Base-by-base conservation (phyloP, 2,329 filamentous ascomycete genomes). In the Trichophyton verrucosum region DNA sequence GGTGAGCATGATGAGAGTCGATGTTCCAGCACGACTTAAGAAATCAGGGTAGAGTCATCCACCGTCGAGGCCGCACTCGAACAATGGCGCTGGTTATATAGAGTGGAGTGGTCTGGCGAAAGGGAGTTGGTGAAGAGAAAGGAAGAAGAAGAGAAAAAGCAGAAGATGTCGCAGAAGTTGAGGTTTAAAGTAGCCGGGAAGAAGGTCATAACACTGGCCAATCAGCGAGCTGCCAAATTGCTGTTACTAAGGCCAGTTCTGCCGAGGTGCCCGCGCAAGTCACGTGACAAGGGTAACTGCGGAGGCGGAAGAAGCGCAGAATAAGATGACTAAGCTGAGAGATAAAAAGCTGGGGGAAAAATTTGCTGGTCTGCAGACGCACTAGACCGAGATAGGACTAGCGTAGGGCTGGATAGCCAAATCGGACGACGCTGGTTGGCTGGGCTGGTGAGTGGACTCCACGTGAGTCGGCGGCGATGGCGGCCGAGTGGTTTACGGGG, bases 1-100 rank as follows among this genome's bases (percentile, higher is more conserved):
- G 68, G 76, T 75, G 69, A 78, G 75, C 76, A 78, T 78, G 33
- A 22, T 57, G 38, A 22, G 68, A 70, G 76, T 71, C 61, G 70
- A 69, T 71, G 69, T 73, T 71, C 72, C 71, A 69, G 67, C 68
- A 67, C 71, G 69, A 66, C 49, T 53, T 44, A 24, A 47, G 57
- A 59, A 36, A 61, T 59, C 20, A 60, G 13, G 27, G 27, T 15
- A 58, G 56, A 60, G 70, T 70, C 74, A 74, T 74, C 68, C 69
- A 74, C 72, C 62, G 66, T 62, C 70, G 68, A 68, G 66, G 66
- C 63, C 68, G 65, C 69, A 61, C 65, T 70, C 66, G 67, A 68
- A 66, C 70, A 70, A 73, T 69, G 63, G 64, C 67, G 66, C 49
- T 53, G 49, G 22, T 8, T 20, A n/a, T 44, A 65, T 62, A 63